Base-by-base conservation (phyloP, 2,329 filamentous ascomycete species). In the Hymenoscyphus scutula region DNA sequence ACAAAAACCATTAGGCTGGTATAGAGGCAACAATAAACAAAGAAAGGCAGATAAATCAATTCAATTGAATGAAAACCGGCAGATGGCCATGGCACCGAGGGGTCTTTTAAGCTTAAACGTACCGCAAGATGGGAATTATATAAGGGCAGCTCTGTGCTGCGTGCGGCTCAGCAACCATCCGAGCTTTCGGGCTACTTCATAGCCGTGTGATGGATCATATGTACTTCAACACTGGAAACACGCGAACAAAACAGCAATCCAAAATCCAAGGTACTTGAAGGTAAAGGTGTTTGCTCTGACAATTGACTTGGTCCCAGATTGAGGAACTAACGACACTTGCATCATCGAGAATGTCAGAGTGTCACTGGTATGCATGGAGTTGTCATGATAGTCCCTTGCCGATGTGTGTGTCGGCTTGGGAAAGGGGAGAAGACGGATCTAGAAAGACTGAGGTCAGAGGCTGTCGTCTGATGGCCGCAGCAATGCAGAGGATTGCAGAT, bases 361-460 rank as follows among this genome's bases (percentile, higher is more conserved):
- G 41, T 8, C 41, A 48, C 13, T 19, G n/a, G n/a, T 41, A 48
- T 48, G 41, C 41, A 48, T 11, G 41, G 41, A 23, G 23, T 23
- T 48, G n/a, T 48, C 41, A 48, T 48, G 41, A 48, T 48, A n/a
- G 41, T 48, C 41, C n/a, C n/a, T 48, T 48, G 41, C 23, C 19
- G 11, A 11, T 19, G 11, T 3, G 10, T 23, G 17, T 23, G 19
- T 23, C n/a, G 41, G 10, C n/a, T 48, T 19, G 11, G 41, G 11
- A 48, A 10, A 48, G 41, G 19, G n/a, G 7, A 7, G n/a, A 15
- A 48, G 1, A 48, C 41, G n/a, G 41, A 23, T 23, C n/a, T 11
- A 48, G n/a, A 48, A 7, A 8, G n/a, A 48, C n/a, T 48, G 41
- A 23, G 32, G 32, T 34, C 32, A 34, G 32, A 34, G 32, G 32